These are phyloP conservation scores for Daldinia childiae DNA, from an alignment of 495 filamentous ascomycete genomes.

Conservation along the genomic window DNA sequence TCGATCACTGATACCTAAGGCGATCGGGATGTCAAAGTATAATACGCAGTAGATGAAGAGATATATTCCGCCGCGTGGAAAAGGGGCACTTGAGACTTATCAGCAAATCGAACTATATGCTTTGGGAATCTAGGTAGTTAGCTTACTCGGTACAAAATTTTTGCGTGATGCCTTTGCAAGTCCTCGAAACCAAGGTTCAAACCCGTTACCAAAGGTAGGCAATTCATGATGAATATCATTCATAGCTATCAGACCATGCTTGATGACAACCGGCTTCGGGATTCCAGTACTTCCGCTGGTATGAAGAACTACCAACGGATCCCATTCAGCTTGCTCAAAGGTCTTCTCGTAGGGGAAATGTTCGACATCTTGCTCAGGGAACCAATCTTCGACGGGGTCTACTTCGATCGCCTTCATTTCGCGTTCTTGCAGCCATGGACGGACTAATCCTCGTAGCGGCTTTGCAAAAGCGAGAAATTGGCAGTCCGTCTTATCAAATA, in stretches of 20 bases:
- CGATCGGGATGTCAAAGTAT: conserved; percentile 47
- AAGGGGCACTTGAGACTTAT: conserved; percentile 48
- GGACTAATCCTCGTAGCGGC: conserved; percentile 48
- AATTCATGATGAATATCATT: conserved; percentile 48
- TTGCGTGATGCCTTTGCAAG: conserved; percentile 14
- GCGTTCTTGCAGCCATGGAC: conserved; percentile 51
- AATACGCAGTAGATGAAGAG: conserved; percentile 41
- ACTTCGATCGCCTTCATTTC: conserved; percentile 45
- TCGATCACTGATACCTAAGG: conserved; percentile 49
- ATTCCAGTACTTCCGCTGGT: conserved; percentile 69
- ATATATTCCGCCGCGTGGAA: conserved; percentile 51
- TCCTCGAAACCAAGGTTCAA: conserved; percentile 33
- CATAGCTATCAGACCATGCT: conserved; percentile 58
- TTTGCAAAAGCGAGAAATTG: conserved; percentile 39
- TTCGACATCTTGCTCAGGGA: conserved; percentile 41
- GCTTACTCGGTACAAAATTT: conserved; percentile 35
- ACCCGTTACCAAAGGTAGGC: conserved; percentile 37
- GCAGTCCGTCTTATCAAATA: conserved; percentile 56
- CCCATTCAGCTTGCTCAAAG: conserved; percentile 57
- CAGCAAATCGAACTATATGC: neutral
- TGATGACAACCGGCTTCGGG: conserved; percentile 63
- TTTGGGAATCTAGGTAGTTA: neutral
- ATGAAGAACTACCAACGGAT: conserved; percentile 62
- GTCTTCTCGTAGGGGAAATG: conserved; percentile 55
- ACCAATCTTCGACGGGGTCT: conserved; percentile 30